Evolutionary conservation across 2,329 filamentous ascomycete genomes (phyloP).

Genomic region (Dothistroma septosporum): DNA sequence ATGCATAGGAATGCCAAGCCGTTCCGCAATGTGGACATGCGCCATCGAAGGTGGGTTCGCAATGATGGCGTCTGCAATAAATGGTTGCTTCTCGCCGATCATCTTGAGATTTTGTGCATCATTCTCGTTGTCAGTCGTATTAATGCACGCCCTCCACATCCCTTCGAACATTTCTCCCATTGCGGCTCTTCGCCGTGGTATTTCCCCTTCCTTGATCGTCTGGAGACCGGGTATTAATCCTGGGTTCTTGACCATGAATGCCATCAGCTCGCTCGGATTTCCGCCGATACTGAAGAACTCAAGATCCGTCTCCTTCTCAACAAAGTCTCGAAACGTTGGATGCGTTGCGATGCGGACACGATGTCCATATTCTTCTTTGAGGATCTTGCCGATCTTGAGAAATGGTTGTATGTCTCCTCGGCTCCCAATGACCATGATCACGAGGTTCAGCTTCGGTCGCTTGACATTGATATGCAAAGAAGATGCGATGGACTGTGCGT

Average conservation of each 20-base stretch:
- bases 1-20: constrained; percentile 70
- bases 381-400: constrained; percentile 65
- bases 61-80: constrained; percentile 75
- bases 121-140: constrained; percentile 65
- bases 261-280: constrained; percentile 76
- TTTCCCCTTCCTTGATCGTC: constrained; percentile 68
- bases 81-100: constrained; percentile 59
- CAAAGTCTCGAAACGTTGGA: constrained; percentile 70
- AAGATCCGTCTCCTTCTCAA: constrained; percentile 65
- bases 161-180: constrained; percentile 83
- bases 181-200: constrained; percentile 60
- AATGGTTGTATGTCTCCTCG: constrained; percentile 80
- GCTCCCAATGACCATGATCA: constrained; percentile 78
- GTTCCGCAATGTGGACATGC: constrained; percentile 75
- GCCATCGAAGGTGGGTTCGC: constrained; percentile 77
- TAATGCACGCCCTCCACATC: constrained; percentile 75
- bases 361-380: constrained; percentile 68
- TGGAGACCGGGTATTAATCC: constrained; percentile 71
- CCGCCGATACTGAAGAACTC: constrained; percentile 80
- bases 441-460: constrained; percentile 64
- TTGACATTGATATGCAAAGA: constrained; percentile 23
- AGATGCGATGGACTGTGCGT: constrained; percentile 26
- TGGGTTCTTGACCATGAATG: constrained; percentile 82
- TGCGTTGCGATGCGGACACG: constrained; percentile 75
- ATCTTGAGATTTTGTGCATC: constrained; percentile 59